A percentile compares a stretch with the other conserved stretches of the same genome.
Conservation (phyloP, 2,329 filamentous ascomycete species). For the Karstenula rhodostoma region DNA sequence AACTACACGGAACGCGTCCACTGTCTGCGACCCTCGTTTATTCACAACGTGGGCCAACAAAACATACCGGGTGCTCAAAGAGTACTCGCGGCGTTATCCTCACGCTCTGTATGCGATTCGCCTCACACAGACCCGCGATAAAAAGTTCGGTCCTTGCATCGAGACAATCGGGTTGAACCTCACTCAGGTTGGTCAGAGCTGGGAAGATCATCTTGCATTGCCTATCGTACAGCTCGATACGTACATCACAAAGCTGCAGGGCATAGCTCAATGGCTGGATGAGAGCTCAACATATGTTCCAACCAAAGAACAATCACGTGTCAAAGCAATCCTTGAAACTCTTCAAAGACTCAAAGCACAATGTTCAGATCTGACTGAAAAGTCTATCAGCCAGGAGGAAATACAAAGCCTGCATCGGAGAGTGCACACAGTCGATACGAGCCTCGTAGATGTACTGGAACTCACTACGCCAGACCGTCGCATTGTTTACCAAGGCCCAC, state of each 20-base stretch:
- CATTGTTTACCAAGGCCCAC: slow-evolving; percentile 31
- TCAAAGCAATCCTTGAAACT: slow-evolving; percentile 26
- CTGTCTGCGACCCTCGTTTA: slow-evolving; percentile 29
- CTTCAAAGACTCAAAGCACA: slow-evolving; percentile 23
- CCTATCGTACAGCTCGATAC: slow-evolving; percentile 34
- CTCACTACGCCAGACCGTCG: slow-evolving; percentile 27
- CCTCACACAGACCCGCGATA: slow-evolving; percentile 28
- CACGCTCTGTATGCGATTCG: slow-evolving; percentile 35
- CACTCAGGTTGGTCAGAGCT: slow-evolving; percentile 34
- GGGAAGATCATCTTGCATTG: slow-evolving; percentile 38
- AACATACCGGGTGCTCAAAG: slow-evolving; percentile 28
- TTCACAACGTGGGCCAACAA: slow-evolving; percentile 36
- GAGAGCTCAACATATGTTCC: slow-evolving; percentile 8
- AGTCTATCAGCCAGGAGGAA: slow-evolving; percentile 31
- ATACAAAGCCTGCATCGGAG: slow-evolving; percentile 34
- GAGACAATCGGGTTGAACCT: slow-evolving; percentile 36
- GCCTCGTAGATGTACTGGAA: slow-evolving; percentile 26
- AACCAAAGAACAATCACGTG: slow-evolving; percentile 16
- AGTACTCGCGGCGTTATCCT: slow-evolving; percentile 36
- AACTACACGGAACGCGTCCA: slow-evolving; percentile 18
- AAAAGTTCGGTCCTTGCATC: slow-evolving; percentile 36
- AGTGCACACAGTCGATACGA: slow-evolving; percentile 29
- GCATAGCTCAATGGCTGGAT: slow-evolving; percentile 21
- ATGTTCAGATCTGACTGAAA: slow-evolving; percentile 23
- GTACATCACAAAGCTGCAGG: slow-evolving; percentile 28